Conservation (phyloP, 2,329 filamentous ascomycete genomes). For the Sclerotiophoma versabilis region DNA sequence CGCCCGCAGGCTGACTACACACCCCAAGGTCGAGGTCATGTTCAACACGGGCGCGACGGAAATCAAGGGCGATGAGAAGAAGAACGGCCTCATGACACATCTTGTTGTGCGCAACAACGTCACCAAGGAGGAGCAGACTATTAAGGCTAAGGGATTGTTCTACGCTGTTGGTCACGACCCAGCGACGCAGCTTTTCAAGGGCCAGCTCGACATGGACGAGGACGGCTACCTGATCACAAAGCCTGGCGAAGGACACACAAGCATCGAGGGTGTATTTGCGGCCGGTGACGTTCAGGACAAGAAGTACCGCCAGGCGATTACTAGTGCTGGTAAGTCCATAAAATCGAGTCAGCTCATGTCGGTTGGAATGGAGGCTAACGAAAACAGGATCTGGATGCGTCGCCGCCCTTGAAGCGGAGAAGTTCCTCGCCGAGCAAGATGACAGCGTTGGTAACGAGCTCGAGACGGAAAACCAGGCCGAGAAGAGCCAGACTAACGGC, state of each 20-base stretch:
- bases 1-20: constrained; percentile 79
- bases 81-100: constrained; percentile 81
- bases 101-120: constrained; percentile 81
- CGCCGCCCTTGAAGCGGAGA: constrained; percentile 94
- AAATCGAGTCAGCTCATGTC: too few relatives aligned
- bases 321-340: constrained; percentile 90
- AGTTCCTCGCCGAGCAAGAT: constrained; percentile 83
- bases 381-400: constrained; percentile 86
- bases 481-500: constrained; percentile 60
- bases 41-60: constrained; percentile 85
- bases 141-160: constrained; percentile 91
- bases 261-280: constrained; percentile 89
- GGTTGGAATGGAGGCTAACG: constrained; percentile 26
- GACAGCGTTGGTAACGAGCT: constrained; percentile 57
- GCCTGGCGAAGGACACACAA: constrained; percentile 88
- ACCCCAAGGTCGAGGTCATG: constrained; percentile 89
- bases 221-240: constrained; percentile 92
- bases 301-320: constrained; percentile 96
- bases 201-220: constrained; percentile 83
- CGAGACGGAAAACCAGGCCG: constrained; percentile 58
- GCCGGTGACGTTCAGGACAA: constrained; percentile 99
- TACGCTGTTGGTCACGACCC: constrained; percentile 98
- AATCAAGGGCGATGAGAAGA: constrained; percentile 81
- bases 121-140: constrained; percentile 79
- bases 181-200: constrained; percentile 88